Evolutionary conservation across 306 rosid species (phyloP), one percentile per base, ranked within the genome.

Genomic region (Sicyos baderoa): DNA sequence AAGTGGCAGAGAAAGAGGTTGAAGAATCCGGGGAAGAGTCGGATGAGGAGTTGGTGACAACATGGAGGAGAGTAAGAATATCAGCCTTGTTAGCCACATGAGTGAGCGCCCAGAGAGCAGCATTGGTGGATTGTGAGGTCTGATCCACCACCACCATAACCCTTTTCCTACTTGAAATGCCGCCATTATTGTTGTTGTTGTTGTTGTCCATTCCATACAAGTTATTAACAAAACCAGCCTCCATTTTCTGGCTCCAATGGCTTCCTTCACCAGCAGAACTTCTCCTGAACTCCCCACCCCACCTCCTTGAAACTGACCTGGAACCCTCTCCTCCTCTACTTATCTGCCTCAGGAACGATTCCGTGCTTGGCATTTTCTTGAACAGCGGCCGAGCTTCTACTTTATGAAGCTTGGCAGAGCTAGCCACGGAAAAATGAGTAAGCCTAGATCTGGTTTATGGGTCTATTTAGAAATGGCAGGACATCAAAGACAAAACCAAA

Each of bases 71-170:
- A 65, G 99, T 86, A 17, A 93, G 80, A 73, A 90, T 74, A 81
- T 93, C 99, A 72, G 85, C 87, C 94, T 82, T 88, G 54, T 85
- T 84, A 23, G 80, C 96, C 0, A 86, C 80, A 80, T 93, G 91
- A 2, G 91, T 86, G 64, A 93, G 94, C 9, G 99, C 97, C 99
- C 99, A 93, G 82, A 88, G 74, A 84, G 91, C 83, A 42, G 99
- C 99, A 81, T 88, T 95, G 68, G 81, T 90, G 47, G 99, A 88
- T 68, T 88, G 86, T 16, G 89, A 76, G 44, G 90, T 60, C 4
- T 74, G 84, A 80, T 93, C 99, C 75, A 93, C 91, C 56, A 88
- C 84, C 8, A 90, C 96, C 99, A 93, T 90, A 75, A 88, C 96
- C 73, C 99, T 88, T 78, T 93, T 93, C 81, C 78, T 93, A 71